A percentile compares a stretch with the other conserved stretches of the same genome.
Evolutionary conservation across 1,284 basidiomycete species (phyloP).

Genomic region (Xerocomus nothofagi): DNA sequence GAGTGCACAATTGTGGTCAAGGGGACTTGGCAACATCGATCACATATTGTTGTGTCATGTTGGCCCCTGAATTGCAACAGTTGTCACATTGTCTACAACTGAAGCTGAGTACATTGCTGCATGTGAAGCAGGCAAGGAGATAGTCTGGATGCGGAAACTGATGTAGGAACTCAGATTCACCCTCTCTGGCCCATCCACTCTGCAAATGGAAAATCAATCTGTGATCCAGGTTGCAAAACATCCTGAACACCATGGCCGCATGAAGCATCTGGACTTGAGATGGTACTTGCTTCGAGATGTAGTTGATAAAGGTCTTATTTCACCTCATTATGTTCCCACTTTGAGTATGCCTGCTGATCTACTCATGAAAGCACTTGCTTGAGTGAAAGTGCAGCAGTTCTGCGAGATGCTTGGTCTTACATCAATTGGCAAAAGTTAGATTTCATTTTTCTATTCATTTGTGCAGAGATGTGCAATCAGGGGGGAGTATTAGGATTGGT

Average conservation of each 20-base stretch:
- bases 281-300: neutral
- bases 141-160: conserved; percentile 3
- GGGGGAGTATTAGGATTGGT: too few relatives aligned
- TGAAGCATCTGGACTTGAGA: neutral
- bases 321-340: neutral
- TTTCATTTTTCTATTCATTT: too few relatives aligned
- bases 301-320: neutral
- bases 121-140: conserved; percentile 5
- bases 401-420: neutral
- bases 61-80: too few relatives aligned
- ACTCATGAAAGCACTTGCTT: neutral
- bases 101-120: conserved; percentile 8
- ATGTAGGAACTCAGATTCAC: neutral
- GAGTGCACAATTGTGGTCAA: too few relatives aligned
- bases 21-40: too few relatives aligned
- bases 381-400: neutral
- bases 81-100: conserved; percentile 3
- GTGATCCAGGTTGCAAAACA: neutral
- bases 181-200: neutral
- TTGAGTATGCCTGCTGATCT: neutral
- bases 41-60: too few relatives aligned
- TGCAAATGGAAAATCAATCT: conserved; percentile 20
- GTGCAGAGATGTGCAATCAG: neutral
- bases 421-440: too few relatives aligned
- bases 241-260: neutral